Conservation (phyloP, 2,329 filamentous ascomycete genomes). For the Biscogniauxia mediterranea region DNA sequence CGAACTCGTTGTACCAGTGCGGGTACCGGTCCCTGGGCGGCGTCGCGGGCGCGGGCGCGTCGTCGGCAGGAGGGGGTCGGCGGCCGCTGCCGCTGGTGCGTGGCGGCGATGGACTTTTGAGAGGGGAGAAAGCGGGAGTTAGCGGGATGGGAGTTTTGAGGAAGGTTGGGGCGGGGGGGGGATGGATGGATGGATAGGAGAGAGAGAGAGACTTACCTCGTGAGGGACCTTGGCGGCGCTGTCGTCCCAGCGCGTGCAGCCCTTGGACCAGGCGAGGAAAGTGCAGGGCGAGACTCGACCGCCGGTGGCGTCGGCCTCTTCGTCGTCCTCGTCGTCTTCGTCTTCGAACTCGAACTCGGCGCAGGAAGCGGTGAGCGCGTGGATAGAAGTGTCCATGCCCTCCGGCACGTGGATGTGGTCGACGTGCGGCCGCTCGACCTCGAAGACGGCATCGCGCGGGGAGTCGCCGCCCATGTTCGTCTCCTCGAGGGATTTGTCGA, state of each 20-base stretch:
- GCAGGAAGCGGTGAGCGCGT: slow-evolving; percentile 8
- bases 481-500: slow-evolving; percentile 18
- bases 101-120: slow-evolving; percentile 1
- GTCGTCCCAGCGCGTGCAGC: slow-evolving; percentile 32
- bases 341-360: slow-evolving; percentile 14
- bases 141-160: not conserved
- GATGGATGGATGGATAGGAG: not conserved
- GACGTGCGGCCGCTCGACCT: slow-evolving; percentile 21
- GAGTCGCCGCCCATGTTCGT: slow-evolving; percentile 18
- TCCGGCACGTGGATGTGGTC: slow-evolving; percentile 22
- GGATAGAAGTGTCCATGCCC: slow-evolving; percentile 18
- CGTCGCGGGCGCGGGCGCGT: not conserved
- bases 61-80: slow-evolving; percentile 12
- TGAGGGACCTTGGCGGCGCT: slow-evolving; percentile 34
- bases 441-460: slow-evolving; percentile 22
- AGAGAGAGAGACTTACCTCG: slow-evolving; percentile 12
- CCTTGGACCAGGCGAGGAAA: slow-evolving; percentile 39
- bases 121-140: not conserved
- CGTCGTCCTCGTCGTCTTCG: slow-evolving; percentile 21
- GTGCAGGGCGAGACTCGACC: slow-evolving; percentile 42
- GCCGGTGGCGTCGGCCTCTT: slow-evolving; percentile 38
- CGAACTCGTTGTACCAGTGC: slow-evolving; percentile 3
- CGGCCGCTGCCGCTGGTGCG: slow-evolving; percentile 18
- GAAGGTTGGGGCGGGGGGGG: too few species aligned
- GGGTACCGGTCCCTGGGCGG: slow-evolving; percentile 7